phyloP scores from a whole-genome alignment of 495 filamentous ascomycete genomes.

The Xylaria grammica region DNA sequence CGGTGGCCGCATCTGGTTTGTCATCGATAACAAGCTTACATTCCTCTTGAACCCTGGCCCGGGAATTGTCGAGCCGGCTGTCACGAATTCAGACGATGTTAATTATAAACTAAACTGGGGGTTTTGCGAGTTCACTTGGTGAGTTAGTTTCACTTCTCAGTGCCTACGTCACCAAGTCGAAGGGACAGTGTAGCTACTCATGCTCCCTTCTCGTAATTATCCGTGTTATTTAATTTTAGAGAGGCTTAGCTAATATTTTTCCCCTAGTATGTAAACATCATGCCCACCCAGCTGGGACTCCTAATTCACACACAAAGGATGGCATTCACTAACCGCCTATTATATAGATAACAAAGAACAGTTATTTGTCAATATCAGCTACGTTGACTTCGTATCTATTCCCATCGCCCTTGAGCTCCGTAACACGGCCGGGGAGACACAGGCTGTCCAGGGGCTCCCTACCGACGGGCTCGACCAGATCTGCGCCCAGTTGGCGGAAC shows the following conservation, averaged over 20 bases:
- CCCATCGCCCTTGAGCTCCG: slow-evolving; percentile 68
- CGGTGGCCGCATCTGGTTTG: slow-evolving; percentile 75
- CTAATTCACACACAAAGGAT: neutral
- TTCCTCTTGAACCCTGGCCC: slow-evolving; percentile 75
- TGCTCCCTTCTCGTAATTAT: neutral
- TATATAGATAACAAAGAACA: slow-evolving; percentile 57
- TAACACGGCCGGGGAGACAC: slow-evolving; percentile 54
- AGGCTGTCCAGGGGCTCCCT: slow-evolving; percentile 65
- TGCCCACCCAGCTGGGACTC: neutral
- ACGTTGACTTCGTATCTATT: slow-evolving; percentile 74
- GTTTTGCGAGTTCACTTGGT: slow-evolving; percentile 75
- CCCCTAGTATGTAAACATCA: slow-evolving; percentile 10
- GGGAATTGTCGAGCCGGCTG: slow-evolving; percentile 72
- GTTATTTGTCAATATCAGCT: slow-evolving; percentile 76
- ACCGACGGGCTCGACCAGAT: slow-evolving; percentile 62
- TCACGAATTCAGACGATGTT: slow-evolving; percentile 67
- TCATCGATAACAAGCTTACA: slow-evolving; percentile 60
- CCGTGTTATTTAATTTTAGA: neutral
- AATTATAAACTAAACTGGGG: slow-evolving; percentile 70
- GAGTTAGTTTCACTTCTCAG: neutral
- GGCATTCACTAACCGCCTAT: neutral
- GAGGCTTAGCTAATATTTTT: neutral
- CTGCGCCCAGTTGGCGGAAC: slow-evolving; percentile 56
- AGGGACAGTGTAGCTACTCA: no score
- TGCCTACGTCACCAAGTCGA: no score